Evolutionary conservation across 768 basidiomycete species (phyloP), one percentile per base, ranked within the genome.

Genomic region (Phanerochaete sordida): DNA sequence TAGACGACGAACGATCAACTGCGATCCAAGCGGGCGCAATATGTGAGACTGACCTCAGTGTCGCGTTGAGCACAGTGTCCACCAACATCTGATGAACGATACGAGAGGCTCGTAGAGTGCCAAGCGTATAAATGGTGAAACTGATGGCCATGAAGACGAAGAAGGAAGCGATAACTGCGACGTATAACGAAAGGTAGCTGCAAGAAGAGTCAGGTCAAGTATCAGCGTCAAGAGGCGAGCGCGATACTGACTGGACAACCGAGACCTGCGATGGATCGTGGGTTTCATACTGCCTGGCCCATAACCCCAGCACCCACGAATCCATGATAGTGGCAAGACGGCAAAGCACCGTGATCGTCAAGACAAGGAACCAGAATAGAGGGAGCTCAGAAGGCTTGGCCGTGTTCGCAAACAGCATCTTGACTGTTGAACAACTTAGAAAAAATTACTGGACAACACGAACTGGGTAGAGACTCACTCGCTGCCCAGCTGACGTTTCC

Each of bases 401-500:
- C 55, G 72, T 65, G 46, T 64, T 69, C 19, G 37, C 52, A 39
- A 75, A 52, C 62, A 69, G 74, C 47, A 77, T 55, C 46, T 65
- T 72, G 33, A 74, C 73, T 74, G 53, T 27, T 24, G 26, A 39
- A 8, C 16, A 24, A 43, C 27, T 19, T 7, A 23, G 30, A 51
- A 30, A 30, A 4, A 19, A 4, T 9, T 19, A 43, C 8, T 11
- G 19, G 8, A 19, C 39, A 43, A 16, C 19, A 13, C 33, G 33
- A 43, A 43, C 33, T 6, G 28, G 19, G 21, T n/a, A n/a, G n/a
- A 13, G 1, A 65, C 75, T 37, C 49, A 75, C 75, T 33, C 3
- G 77, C 72, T 16, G 64, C 31, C 74, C 71, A 74, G 58, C 74
- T 67, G 35, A 78, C 66, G 53, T 74, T 73, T 2, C 77, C 77